Base-by-base conservation (phyloP, 352 stramenopile species). In the Blastocystis sp. region DNA sequence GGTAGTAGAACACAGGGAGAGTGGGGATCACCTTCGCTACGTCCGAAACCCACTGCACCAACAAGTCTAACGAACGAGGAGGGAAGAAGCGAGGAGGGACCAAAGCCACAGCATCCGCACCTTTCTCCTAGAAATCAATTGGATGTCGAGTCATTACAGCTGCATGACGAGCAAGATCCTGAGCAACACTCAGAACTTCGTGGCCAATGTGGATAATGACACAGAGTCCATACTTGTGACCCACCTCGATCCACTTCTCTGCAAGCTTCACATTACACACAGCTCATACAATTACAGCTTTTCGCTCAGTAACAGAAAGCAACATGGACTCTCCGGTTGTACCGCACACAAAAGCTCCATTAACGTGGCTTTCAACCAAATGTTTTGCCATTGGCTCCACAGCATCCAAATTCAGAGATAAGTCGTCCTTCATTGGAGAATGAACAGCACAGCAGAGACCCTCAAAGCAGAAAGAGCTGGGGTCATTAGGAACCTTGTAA, bases 51-150 rank as follows among this genome's bases (percentile, higher is more conserved):
- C 78, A 89, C 63, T 89, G 63, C 9, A 89, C 78, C 41, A 89
- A 47, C 4, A 66, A 47, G 53, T 78, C 78, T 20, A 89, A 62
- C 47, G 63, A 89, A 43, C 63, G 78, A 55, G 78, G 78, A 89
- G 78, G 41, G 66, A 89, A 89, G 55, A 89, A 89, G 41, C 78
- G 78, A 0, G 78, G 78, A 79, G 78, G 78, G 95, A 96, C 75
- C 93, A 93, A 9, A 92, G 93, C 50, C 92, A 93, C 50, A 92
- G 94, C 68, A 95, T 96, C 92, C 92, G 93, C 73, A 91, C 93
- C 8, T 91, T 93, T 13, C 94, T 95, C 91, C 95, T 96, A 93
- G 92, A 91, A 0, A 93, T 93, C 65, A 95, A 95, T 87, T 93
- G 93, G 20, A 94, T 94, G 90, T 92, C 91, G 30, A 91, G 78